Base-by-base conservation (phyloP, 2,329 filamentous ascomycete species). In the Eutypella sp. region DNA sequence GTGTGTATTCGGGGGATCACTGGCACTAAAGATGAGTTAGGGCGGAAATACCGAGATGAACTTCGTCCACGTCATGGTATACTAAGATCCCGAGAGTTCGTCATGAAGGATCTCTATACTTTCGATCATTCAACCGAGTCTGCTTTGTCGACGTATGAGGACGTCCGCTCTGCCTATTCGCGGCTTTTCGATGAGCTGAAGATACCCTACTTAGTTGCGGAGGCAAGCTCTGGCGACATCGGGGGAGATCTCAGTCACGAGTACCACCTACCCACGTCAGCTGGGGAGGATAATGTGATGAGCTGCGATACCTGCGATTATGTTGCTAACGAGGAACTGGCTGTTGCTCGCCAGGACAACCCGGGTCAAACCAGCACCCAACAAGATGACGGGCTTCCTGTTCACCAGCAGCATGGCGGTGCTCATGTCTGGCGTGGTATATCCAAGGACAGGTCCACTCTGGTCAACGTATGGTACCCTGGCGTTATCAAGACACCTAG, bases 101-200 rank as follows among this genome's bases (percentile, higher is more conserved):
- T 89, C 56, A 99, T 99, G 93, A 99, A 99, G 67, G 93, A 99
- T 65, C 77, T 99, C 1, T 99, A 99, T 64, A 96, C 91, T 0
- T 99, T 99, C 60, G 93, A 99, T 60, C 70, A 76, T 29, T 84
- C 76, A 4, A 63, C 74, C 1, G 68, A 78, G 22, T 70, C 79
- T n/a, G 92, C 92, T 2, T 71, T 91, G n/a, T 68, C 78, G 41
- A 96, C 92, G 0, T 99, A 99, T 56, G 67, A 80, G 6, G 70
- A 82, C 36, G 89, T 96, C 3, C 81, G 86, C 41, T 64, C 66
- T 31, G 85, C 86, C 2, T 99, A 99, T 62, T 74, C 73, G 11
- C 75, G 75, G 16, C 78, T 99, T 42, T 95, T 99, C 57, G 70
- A 87, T 38, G 88, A 95, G 47, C 72, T 99, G 27, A 89, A 85